These are phyloP conservation scores for Mycena floridula DNA, from an alignment of 768 basidiomycete genomes.

Conservation along the genomic window DNA sequence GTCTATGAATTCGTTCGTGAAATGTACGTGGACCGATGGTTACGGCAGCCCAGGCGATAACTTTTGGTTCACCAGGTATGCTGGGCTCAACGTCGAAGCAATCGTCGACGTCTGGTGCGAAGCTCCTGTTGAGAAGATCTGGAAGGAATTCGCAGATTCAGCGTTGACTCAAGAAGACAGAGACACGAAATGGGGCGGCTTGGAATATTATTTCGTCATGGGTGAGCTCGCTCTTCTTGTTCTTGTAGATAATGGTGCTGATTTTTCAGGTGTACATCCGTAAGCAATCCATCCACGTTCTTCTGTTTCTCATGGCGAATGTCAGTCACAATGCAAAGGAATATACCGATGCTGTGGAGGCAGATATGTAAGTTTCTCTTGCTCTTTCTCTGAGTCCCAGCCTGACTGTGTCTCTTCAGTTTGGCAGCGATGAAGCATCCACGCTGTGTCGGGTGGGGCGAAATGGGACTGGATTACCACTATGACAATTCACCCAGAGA, in stretches of 20 bases:
- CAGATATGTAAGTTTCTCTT: slow-evolving; percentile 46
- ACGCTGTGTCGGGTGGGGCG: slow-evolving; percentile 83
- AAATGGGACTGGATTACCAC: slow-evolving; percentile 85
- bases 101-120: slow-evolving; percentile 91
- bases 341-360: slow-evolving; percentile 65
- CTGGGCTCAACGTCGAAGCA: slow-evolving; percentile 48
- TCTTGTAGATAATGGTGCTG: slow-evolving; percentile 1
- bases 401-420: slow-evolving; percentile 25
- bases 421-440: slow-evolving; percentile 74
- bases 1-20: too few species aligned
- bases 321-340: slow-evolving; percentile 65
- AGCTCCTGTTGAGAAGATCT: slow-evolving; percentile 55
- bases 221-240: slow-evolving; percentile 35
- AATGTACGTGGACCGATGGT: too few species aligned
- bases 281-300: slow-evolving; percentile 25
- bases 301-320: slow-evolving; percentile 2
- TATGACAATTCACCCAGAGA: slow-evolving; percentile 73
- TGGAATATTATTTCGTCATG: slow-evolving; percentile 82
- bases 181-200: slow-evolving; percentile 51
- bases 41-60: too few species aligned
- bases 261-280: slow-evolving; percentile 61
- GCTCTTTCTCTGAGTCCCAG: neutral
- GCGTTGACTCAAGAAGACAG: slow-evolving; percentile 47
- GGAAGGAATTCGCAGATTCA: slow-evolving; percentile 72
- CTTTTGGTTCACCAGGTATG: too few species aligned